These are phyloP conservation scores for Pseudocercospora cruenta DNA, from an alignment of 2,329 filamentous ascomycete genomes.

Conservation along the genomic window DNA sequence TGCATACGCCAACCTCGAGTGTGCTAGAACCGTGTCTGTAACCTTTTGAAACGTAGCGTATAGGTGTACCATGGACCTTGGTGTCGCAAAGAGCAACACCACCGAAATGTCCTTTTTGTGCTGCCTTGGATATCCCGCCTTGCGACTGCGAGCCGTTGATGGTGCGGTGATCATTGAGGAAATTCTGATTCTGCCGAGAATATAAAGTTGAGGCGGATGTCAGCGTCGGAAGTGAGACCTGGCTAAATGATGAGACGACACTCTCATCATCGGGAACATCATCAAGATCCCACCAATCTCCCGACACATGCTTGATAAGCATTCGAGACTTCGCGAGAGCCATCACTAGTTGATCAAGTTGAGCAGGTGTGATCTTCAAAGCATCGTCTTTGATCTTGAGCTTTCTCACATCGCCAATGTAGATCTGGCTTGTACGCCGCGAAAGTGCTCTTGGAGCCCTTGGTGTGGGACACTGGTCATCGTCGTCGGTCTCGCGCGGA, in stretches of 20 bases:
- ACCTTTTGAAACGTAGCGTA: slow-evolving; percentile 31
- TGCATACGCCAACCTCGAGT: slow-evolving; percentile 32
- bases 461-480: slow-evolving; percentile 19
- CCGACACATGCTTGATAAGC: slow-evolving; percentile 28
- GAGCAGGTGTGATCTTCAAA: slow-evolving; percentile 25
- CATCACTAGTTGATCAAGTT: slow-evolving; percentile 31
- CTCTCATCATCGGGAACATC: slow-evolving; percentile 29
- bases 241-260: slow-evolving; percentile 24
- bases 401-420: slow-evolving; percentile 15
- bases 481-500: not conserved
- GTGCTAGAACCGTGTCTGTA: slow-evolving; percentile 27
- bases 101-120: slow-evolving; percentile 15
- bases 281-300: slow-evolving; percentile 32
- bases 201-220: slow-evolving; percentile 28
- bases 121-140: not conserved
- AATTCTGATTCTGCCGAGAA: slow-evolving; percentile 19
- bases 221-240: slow-evolving; percentile 24
- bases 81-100: slow-evolving; percentile 35
- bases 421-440: slow-evolving; percentile 22
- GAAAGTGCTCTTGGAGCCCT: slow-evolving; percentile 15
- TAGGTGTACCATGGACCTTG: slow-evolving; percentile 34
- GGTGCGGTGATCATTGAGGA: slow-evolving; percentile 18
- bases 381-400: not conserved
- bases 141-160: not conserved
- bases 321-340: slow-evolving; percentile 31